phyloP scores from a whole-genome alignment of 805 yeast species.

The Nakazawaea holstii region DNA sequence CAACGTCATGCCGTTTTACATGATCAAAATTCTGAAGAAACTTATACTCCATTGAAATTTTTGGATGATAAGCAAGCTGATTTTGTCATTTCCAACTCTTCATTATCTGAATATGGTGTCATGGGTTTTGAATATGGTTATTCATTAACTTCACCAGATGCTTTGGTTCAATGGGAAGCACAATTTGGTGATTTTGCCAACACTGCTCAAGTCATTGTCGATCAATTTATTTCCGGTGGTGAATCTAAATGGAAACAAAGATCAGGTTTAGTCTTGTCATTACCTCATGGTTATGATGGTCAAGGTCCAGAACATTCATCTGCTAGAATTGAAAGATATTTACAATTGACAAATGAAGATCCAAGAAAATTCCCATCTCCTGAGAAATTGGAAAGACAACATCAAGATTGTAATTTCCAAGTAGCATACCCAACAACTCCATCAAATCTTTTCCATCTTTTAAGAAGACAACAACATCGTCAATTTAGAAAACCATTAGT shows the following conservation, averaged over 20 bases:
- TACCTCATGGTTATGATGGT: constrained; percentile 99
- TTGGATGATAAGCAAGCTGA: constrained; percentile 78
- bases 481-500: constrained; percentile 93
- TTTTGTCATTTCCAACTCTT: constrained; percentile 87
- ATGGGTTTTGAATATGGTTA: constrained; percentile 99
- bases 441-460: constrained; percentile 89
- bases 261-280: constrained; percentile 88
- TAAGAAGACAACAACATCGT: constrained; percentile 99
- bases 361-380: constrained; percentile 88
- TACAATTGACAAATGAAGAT: constrained; percentile 94
- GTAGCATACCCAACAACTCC: constrained; percentile 98
- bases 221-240: constrained; percentile 94
- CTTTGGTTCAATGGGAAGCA: constrained; percentile 98
- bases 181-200: constrained; percentile 99
- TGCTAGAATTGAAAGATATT: constrained; percentile 94
- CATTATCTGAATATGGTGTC: constrained; percentile 97
- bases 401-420: constrained; percentile 98
- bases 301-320: constrained; percentile 99
- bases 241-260: constrained; percentile 99
- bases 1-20: constrained; percentile 99
- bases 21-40: constrained; percentile 83
- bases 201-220: constrained; percentile 96
- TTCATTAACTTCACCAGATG: constrained; percentile 95
- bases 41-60: constrained; percentile 81
- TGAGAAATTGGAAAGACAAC: constrained; percentile 91